Evolutionary conservation across 2,329 filamentous ascomycete species (phyloP).

Genomic region (Botrytis galanthina): DNA sequence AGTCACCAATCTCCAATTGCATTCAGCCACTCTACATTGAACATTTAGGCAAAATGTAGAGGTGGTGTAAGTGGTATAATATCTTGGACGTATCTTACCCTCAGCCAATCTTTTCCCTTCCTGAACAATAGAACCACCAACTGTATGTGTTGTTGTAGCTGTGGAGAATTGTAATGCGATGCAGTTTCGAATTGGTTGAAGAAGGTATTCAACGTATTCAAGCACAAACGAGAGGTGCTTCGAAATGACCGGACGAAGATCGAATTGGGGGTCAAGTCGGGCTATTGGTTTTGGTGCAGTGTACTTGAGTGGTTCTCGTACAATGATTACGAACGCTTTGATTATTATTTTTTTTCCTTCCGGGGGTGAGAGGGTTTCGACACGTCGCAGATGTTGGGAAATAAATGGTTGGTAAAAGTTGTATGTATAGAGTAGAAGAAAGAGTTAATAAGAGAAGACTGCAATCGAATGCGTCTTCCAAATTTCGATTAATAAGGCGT

Average conservation of each 20-base stretch:
- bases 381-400: conserved; percentile 16
- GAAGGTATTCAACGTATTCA: conserved; percentile 20
- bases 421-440: conserved; percentile 7
- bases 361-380: conserved; percentile 5
- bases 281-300: conserved; percentile 4
- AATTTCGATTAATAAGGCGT: background rate
- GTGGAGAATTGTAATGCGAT: background rate
- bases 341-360: background rate
- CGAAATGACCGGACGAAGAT: conserved; percentile 15
- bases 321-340: conserved; percentile 21
- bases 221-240: conserved; percentile 22
- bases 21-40: conserved; percentile 3
- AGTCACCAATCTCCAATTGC: conserved; percentile 20
- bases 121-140: background rate
- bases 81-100: conserved; percentile 9
- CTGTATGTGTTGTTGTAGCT: background rate
- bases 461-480: conserved; percentile 37
- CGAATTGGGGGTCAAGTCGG: background rate
- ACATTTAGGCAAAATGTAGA: conserved; percentile 1
- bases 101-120: conserved; percentile 13
- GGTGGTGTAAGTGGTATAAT: background rate
- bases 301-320: background rate
- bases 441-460: conserved; percentile 24
- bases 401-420: conserved; percentile 10
- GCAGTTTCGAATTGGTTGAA: conserved; percentile 29